Conservation (phyloP, 1,284 basidiomycete species). For the Coniferiporia sulphurascens region DNA sequence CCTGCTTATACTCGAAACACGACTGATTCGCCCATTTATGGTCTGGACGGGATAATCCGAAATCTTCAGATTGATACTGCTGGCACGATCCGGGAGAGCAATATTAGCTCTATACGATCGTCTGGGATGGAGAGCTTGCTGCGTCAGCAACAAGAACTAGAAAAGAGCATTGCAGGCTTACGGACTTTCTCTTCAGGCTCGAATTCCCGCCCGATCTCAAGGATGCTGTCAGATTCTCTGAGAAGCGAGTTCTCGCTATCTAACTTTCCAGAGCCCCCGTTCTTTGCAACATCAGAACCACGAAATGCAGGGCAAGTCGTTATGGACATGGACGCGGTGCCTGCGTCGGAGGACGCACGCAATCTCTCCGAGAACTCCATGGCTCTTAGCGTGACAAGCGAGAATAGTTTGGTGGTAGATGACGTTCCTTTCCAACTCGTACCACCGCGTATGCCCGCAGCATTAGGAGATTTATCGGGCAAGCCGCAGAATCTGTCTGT, state of each 20-base stretch:
- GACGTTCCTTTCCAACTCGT: conserved; percentile 23
- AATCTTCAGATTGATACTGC: conserved; percentile 6
- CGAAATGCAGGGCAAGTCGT: not conserved
- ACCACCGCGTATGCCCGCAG: conserved; percentile 27
- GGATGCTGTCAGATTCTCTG: conserved; percentile 31
- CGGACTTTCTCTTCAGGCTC: conserved; percentile 37
- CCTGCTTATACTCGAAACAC: conserved; percentile 16
- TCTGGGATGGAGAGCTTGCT: conserved; percentile 45
- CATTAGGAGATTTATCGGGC: conserved; percentile 12
- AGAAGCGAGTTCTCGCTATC: conserved; percentile 65
- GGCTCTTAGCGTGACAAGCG: not conserved
- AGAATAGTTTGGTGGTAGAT: conserved; percentile 19
- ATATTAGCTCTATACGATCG: conserved; percentile 25
- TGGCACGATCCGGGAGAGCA: conserved; percentile 6
- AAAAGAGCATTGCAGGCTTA: conserved; percentile 57
- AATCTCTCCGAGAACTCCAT: conserved; percentile 3
- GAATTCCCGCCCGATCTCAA: conserved; percentile 21
- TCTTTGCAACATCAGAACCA: conserved; percentile 15
- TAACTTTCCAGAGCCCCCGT: conserved; percentile 62
- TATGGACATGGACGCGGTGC: not conserved
- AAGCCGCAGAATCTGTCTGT: conserved; percentile 26
- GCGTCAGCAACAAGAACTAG: conserved; percentile 59
- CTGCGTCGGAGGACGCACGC: not conserved
- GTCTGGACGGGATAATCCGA: conserved; percentile 38
- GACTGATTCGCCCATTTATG: conserved; percentile 44